These are phyloP conservation scores for Venturiaceae sp. DNA, from an alignment of 2,329 filamentous ascomycete genomes.

Conservation along the genomic window DNA sequence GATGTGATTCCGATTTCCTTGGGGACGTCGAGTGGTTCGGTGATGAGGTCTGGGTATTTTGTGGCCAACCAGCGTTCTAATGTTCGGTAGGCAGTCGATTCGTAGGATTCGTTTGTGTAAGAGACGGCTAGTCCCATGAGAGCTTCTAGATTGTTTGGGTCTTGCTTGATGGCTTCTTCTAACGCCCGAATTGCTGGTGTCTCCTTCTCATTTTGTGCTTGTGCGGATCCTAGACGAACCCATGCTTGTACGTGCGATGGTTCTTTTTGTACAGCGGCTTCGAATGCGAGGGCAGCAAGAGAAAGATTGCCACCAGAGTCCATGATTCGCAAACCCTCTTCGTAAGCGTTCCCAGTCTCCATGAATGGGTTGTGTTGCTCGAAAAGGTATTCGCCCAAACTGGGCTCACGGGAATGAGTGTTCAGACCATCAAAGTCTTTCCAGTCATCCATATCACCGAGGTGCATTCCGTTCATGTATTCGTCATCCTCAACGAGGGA, in stretches of 20 bases:
- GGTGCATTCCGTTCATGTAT: slow-evolving; percentile 37
- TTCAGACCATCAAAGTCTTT: slow-evolving; percentile 61
- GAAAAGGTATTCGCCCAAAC: slow-evolving; percentile 85
- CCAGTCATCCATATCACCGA: slow-evolving; percentile 71
- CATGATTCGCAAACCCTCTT: slow-evolving; percentile 89
- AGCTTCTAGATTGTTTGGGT: slow-evolving; percentile 76
- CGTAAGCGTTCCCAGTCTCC: slow-evolving; percentile 73
- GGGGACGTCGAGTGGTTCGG: slow-evolving; percentile 60
- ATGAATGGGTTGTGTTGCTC: slow-evolving; percentile 90
- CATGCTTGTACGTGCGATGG: slow-evolving; percentile 83
- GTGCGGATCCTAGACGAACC: slow-evolving; percentile 82
- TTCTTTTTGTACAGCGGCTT: slow-evolving; percentile 88
- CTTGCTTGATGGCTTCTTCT: slow-evolving; percentile 80
- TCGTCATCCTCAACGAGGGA: slow-evolving; percentile 60
- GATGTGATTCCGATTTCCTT: slow-evolving; percentile 93
- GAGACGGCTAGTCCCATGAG: slow-evolving; percentile 94
- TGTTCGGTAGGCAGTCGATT: slow-evolving; percentile 91
- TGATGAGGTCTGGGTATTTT: slow-evolving; percentile 80
- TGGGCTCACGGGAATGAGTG: slow-evolving; percentile 65
- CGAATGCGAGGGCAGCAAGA: slow-evolving; percentile 85
- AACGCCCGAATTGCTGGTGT: slow-evolving; percentile 88
- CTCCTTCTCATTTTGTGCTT: slow-evolving; percentile 98
- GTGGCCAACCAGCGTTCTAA: slow-evolving; percentile 94
- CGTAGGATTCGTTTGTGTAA: slow-evolving; percentile 98
- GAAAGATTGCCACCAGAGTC: slow-evolving; percentile 89